These are phyloP conservation scores for Hymenoscyphus linearis DNA, from an alignment of 2,329 filamentous ascomycete genomes.

Conservation along the genomic window DNA sequence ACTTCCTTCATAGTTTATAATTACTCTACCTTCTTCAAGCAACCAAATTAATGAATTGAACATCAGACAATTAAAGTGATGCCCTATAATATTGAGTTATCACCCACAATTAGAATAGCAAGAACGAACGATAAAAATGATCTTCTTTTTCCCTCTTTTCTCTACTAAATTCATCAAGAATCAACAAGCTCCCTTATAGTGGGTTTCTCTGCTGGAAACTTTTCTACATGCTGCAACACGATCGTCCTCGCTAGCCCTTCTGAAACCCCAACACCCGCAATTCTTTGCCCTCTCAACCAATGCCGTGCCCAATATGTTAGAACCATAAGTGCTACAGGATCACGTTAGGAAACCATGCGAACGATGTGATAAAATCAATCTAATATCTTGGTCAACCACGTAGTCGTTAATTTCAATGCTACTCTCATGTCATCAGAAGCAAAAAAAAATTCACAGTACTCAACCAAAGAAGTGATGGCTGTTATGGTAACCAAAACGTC, in stretches of 20 bases:
- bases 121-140: too few relatives aligned
- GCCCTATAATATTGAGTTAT: too few relatives aligned
- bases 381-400: background rate
- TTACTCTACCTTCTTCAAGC: too few relatives aligned
- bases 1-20: too few relatives aligned
- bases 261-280: background rate
- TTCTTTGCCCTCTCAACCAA: background rate
- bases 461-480: background rate
- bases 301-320: background rate
- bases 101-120: too few relatives aligned
- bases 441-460: background rate
- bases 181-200: background rate
- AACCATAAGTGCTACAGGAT: background rate
- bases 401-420: background rate
- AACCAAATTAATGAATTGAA: too few relatives aligned
- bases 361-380: background rate
- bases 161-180: background rate
- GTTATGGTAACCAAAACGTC: background rate
- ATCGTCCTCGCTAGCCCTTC: background rate
- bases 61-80: too few relatives aligned
- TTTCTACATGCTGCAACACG: background rate
- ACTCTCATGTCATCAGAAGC: background rate
- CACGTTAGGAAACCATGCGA: background rate
- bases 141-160: too few relatives aligned
- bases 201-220: background rate